Evolutionary conservation across 2,329 filamentous ascomycete genomes (phyloP).

Genomic region (Fonsecaea pugnacius): DNA sequence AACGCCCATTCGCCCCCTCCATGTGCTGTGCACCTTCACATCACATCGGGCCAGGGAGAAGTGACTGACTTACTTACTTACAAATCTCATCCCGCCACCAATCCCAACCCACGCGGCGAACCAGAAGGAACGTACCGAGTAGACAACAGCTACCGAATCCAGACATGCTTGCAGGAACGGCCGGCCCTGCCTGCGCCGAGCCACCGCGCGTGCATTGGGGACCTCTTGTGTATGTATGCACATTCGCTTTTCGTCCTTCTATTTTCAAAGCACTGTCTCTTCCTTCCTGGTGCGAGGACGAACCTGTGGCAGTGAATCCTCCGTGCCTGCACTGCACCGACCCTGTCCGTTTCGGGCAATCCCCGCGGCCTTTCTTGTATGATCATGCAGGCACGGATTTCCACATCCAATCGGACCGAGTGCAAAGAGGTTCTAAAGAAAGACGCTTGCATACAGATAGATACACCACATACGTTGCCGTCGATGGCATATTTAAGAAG

Average conservation of each 20-base stretch:
- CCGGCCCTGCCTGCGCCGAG: too few relatives aligned
- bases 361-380: neutral
- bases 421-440: neutral
- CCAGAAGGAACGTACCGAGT: too few relatives aligned
- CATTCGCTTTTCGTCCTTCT: neutral
- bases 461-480: neutral
- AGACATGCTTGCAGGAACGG: too few relatives aligned
- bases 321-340: too few relatives aligned
- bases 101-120: too few relatives aligned
- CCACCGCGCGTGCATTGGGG: neutral
- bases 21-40: too few relatives aligned
- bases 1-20: too few relatives aligned
- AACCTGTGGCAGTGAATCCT: neutral
- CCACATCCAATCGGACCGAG: neutral
- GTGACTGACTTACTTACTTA: too few relatives aligned
- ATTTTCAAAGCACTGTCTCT: neutral
- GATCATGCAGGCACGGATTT: slow-evolving; percentile 1
- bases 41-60: too few relatives aligned
- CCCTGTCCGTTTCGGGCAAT: neutral
- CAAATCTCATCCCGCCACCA: too few relatives aligned
- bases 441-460: neutral
- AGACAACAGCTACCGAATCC: too few relatives aligned
- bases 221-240: neutral
- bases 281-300: neutral
- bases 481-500: neutral